Percentiles rank a stretch among this genome's conserved stretches.
Evolutionary conservation across 345 rosid species (phyloP).

Genomic region (Heritiera littoralis): DNA sequence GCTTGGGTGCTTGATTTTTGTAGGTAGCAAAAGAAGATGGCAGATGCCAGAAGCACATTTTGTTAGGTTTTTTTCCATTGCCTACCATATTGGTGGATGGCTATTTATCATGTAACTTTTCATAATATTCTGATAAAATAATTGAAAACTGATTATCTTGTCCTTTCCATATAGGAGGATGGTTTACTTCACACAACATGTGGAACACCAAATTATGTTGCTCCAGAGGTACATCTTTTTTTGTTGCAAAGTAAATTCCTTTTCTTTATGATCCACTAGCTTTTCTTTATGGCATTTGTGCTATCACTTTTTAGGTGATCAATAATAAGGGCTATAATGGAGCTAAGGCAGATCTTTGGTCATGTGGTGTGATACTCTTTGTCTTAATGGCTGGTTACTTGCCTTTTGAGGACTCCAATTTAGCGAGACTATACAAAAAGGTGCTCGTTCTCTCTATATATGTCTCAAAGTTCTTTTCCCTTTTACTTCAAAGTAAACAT

Average conservation of each 20-base stretch:
- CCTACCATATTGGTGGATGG: neutral
- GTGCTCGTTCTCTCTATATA: constrained; percentile 32
- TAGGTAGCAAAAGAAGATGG: neutral
- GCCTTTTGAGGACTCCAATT: constrained; percentile 94
- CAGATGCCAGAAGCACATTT: neutral
- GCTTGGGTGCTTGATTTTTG: neutral
- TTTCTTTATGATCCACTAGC: neutral
- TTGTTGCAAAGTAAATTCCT: constrained; percentile 21
- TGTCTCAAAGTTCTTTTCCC: neutral
- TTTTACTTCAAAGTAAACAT: neutral
- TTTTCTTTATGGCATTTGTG: constrained; percentile 18
- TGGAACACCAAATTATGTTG: constrained; percentile 99
- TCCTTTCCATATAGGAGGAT: constrained; percentile 64
- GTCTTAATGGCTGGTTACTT: constrained; percentile 97
- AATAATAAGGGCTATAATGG: constrained; percentile 97
- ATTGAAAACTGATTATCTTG: constrained; percentile 20
- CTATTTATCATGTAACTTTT: neutral
- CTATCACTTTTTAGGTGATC: constrained; percentile 59
- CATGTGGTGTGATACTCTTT: constrained; percentile 96
- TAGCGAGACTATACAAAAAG: constrained; percentile 79
- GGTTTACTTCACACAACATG: constrained; percentile 98
- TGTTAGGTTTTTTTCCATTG: constrained; percentile 9
- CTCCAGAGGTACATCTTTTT: constrained; percentile 82
- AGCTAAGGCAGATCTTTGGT: constrained; percentile 97
- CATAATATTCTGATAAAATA: neutral